A percentile compares a stretch with the other conserved stretches of the same genome.
These are phyloP conservation scores for Trichosporon coremiiforme DNA, from an alignment of 1,284 basidiomycete species.

Conservation along the genomic window DNA sequence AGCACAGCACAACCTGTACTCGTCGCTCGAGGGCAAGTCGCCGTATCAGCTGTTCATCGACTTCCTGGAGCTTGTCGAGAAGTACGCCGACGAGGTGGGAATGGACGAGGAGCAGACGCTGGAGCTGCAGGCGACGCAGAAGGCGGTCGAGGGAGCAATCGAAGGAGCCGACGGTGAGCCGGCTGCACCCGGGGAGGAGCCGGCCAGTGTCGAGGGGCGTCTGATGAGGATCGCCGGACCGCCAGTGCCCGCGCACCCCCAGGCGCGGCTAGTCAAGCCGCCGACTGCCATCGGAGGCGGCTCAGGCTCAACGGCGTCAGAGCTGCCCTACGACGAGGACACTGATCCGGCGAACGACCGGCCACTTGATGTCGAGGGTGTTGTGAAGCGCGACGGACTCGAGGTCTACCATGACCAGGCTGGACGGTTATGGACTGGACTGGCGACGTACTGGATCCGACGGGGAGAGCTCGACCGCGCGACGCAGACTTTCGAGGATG, in stretches of 20 bases:
- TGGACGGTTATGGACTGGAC: constrained; percentile 90
- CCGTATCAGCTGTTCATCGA: constrained; percentile 91
- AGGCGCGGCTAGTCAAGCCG: constrained; percentile 38
- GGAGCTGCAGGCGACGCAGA: constrained; percentile 49
- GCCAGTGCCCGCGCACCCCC: constrained; percentile 61
- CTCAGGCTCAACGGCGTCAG: constrained; percentile 56
- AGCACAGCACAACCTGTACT: constrained; percentile 79
- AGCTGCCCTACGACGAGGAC: constrained; percentile 70
- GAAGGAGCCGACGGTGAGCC: constrained; percentile 35
- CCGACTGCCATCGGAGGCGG: constrained; percentile 27
- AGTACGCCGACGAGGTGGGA: constrained; percentile 89
- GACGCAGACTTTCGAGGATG: constrained; percentile 82
- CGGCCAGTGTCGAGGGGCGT: constrained; percentile 64
- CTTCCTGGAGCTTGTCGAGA: constrained; percentile 89
- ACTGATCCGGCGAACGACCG: constrained; percentile 72
- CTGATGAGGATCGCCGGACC: constrained; percentile 76
- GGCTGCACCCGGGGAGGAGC: constrained; percentile 42
- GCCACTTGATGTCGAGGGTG: constrained; percentile 82
- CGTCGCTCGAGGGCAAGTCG: constrained; percentile 89
- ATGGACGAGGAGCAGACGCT: constrained; percentile 76
- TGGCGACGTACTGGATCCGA: constrained; percentile 99
- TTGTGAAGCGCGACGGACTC: constrained; percentile 83
- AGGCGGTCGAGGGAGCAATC: constrained; percentile 56
- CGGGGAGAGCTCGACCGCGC: constrained; percentile 90
- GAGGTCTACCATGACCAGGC: constrained; percentile 92